Evolutionary conservation across 768 basidiomycete genomes (phyloP).

Genomic region (Mycena amicta): DNA sequence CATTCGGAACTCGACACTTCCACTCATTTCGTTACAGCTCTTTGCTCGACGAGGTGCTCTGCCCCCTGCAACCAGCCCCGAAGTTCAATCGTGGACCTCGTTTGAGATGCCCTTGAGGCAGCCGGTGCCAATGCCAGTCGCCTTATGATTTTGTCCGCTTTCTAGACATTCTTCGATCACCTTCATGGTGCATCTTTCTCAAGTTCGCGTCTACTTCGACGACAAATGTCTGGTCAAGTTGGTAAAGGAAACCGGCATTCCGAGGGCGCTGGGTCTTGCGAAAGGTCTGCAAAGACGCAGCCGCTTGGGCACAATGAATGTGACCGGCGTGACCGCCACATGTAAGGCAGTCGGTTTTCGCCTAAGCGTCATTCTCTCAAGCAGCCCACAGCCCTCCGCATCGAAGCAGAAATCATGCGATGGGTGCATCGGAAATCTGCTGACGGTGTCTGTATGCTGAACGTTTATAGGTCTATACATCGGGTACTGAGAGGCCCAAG

Average conservation of each 20-base stretch:
- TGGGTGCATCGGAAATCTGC: too few relatives aligned
- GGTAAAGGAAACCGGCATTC: constrained; percentile 59
- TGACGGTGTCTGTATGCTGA: too few relatives aligned
- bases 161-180: constrained; percentile 87
- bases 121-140: constrained; percentile 72
- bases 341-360: constrained; percentile 42
- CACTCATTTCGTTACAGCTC: constrained; percentile 46
- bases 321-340: constrained; percentile 63
- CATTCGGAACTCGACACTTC: constrained; percentile 5
- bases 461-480: constrained; percentile 54
- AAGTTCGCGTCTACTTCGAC: constrained; percentile 83
- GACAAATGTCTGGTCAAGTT: constrained; percentile 70
- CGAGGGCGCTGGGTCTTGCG: constrained; percentile 55
- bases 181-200: constrained; percentile 81
- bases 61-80: constrained; percentile 33
- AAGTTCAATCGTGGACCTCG: constrained; percentile 68
- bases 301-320: constrained; percentile 64
- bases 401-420: constrained; percentile 80
- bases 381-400: constrained; percentile 58
- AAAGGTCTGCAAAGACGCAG: constrained; percentile 59
- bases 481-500: constrained; percentile 61
- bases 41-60: constrained; percentile 80
- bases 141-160: constrained; percentile 91
- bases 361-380: constrained; percentile 1
- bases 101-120: constrained; percentile 91